Base-by-base conservation (phyloP, 2,329 filamentous ascomycete species). In the Monosporascus sp. region DNA sequence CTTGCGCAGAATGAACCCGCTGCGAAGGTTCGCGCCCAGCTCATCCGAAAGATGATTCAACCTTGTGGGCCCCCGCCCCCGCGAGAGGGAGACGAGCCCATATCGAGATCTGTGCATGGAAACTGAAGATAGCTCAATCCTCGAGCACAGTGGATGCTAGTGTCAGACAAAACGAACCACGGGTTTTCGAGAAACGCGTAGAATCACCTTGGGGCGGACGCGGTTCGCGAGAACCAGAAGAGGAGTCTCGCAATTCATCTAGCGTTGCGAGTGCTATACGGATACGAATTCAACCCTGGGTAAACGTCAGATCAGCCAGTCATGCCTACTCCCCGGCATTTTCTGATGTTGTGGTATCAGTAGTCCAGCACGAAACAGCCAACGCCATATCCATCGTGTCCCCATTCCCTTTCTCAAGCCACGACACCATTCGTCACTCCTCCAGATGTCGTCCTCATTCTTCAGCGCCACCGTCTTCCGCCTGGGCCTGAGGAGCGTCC, bases 1-100 rank as follows among this genome's bases (percentile, higher is more conserved):
- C 84, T 97, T 48, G 93, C 92, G 0, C 84, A 95, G 75, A 94
- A 94, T 47, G 90, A 96, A 70, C 81, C 89, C 6, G 79, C 87
- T 53, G 87, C 91, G 70, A 90, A 91, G 70, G 84, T 94, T 50
- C 81, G 91, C 58, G 84, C 87, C 15, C 80, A 84, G 70, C 80
- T 96, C 75, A 87, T 97, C 62, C 88, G 96, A 67, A 86, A 86
- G 78, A 88, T 88, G 84, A 73, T 87, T 47, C 82, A 84, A 59
- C 82, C 82, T 0, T 77, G 73, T 50, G 81, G 81, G 1, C 78
- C 80, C 5, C 81, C 81, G n/a, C 81, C 81, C 1, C 70, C 76
- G 2, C 72, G 79, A 37, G 81, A 84, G 62, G 78, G 75, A 15
- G 77, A 76, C 47, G 68, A 72, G 51, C 60, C 57, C 18, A 47